Conservation (phyloP, 2,329 filamentous ascomycete genomes). For the Phialophora tarda region DNA sequence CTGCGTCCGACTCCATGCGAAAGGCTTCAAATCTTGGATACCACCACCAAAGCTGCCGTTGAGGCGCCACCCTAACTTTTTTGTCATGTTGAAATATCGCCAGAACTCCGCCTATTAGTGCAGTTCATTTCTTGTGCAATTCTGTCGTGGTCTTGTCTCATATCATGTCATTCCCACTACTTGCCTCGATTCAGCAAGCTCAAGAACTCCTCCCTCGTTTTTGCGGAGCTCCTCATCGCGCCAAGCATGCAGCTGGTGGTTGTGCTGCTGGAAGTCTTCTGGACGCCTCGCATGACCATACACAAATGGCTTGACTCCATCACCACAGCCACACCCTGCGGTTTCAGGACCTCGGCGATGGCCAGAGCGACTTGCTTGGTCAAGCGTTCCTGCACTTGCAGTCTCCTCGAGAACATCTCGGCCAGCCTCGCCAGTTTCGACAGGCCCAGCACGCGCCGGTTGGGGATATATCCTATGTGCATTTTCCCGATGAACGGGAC, state of each 20-base stretch:
- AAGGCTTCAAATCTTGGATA: neutral
- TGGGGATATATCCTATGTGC: conserved; percentile 98
- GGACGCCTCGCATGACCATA: conserved; percentile 99
- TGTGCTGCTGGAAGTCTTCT: conserved; percentile 84
- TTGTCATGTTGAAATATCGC: neutral
- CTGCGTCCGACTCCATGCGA: neutral
- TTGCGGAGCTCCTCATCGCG: conserved; percentile 88
- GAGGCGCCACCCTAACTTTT: neutral
- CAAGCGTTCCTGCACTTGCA: conserved; percentile 95
- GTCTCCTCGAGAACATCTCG: conserved; percentile 90
- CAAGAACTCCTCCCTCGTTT: conserved; percentile 94
- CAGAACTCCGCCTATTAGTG: neutral
- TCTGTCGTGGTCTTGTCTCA: neutral
- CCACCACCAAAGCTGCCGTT: neutral
- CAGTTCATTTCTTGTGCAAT: neutral
- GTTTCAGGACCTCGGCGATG: conserved; percentile 88
- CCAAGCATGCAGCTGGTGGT: conserved; percentile 98
- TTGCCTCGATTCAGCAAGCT: conserved; percentile 68
- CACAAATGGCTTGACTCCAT: conserved; percentile 97
- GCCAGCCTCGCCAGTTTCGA: conserved; percentile 95
- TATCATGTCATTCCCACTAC: neutral
- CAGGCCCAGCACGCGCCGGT: conserved; percentile 87
- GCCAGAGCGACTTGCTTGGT: conserved; percentile 96
- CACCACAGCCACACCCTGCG: conserved; percentile 93
- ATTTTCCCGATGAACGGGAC: conserved; percentile 98